These are phyloP conservation scores for Gastrolobium villosum DNA, from an alignment of 306 rosid species.

Conservation along the genomic window DNA sequence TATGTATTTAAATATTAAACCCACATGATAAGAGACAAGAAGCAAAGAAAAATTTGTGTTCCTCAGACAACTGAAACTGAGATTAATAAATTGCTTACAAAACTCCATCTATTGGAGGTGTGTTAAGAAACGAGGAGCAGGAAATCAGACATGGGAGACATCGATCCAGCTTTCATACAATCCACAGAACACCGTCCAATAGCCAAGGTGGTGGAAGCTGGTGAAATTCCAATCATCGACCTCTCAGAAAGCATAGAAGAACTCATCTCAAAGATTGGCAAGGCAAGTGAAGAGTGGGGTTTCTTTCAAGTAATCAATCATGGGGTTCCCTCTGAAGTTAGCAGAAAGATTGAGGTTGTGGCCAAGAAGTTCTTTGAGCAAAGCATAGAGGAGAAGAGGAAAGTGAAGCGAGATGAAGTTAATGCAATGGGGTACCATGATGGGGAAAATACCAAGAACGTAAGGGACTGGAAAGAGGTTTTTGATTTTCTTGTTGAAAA, in stretches of 20 bases:
- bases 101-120: neutral
- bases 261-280: slow-evolving; percentile 59
- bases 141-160: slow-evolving; percentile 61
- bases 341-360: slow-evolving; percentile 45
- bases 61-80: neutral
- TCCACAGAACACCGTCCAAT: slow-evolving; percentile 68
- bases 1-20: neutral
- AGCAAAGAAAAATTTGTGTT: neutral
- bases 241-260: slow-evolving; percentile 32
- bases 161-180: slow-evolving; percentile 75
- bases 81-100: neutral
- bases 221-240: slow-evolving; percentile 54
- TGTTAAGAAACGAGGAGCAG: slow-evolving; percentile 8
- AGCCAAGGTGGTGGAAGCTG: slow-evolving; percentile 30
- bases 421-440: slow-evolving; percentile 79
- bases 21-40: neutral
- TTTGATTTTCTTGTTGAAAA: slow-evolving; percentile 74
- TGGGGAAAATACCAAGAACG: slow-evolving; percentile 76
- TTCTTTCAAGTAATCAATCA: slow-evolving; percentile 85
- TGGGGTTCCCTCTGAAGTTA: slow-evolving; percentile 65
- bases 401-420: slow-evolving; percentile 68
- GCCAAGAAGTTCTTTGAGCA: slow-evolving; percentile 63
- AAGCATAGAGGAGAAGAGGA: slow-evolving; percentile 53
- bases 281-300: slow-evolving; percentile 82
- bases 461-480: slow-evolving; percentile 90